Conservation (phyloP, 2,329 filamentous ascomycete species). For the Parafenestella ontariensis region DNA sequence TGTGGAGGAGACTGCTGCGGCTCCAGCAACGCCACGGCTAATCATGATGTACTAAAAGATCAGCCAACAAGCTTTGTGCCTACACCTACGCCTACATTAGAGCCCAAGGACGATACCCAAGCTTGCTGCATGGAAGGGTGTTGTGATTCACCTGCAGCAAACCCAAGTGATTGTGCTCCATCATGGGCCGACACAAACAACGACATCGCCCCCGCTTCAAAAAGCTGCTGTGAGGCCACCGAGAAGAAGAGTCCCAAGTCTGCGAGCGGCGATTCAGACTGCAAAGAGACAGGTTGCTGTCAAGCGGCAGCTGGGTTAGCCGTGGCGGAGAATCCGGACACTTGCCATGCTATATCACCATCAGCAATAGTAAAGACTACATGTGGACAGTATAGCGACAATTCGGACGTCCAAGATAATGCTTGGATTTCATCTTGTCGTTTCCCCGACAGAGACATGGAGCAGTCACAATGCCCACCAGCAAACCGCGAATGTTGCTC, state of each 20-base stretch:
- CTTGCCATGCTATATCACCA: no score
- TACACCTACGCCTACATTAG: not conserved
- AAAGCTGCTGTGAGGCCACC: not conserved
- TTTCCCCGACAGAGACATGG: no score
- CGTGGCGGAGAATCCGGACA: no score
- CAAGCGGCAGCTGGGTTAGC: no score
- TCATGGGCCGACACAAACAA: not conserved
- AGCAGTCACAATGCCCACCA: no score
- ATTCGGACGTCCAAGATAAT: no score
- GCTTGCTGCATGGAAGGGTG: not conserved
- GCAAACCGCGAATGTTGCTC: no score
- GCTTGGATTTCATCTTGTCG: no score
- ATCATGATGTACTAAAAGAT: not conserved
- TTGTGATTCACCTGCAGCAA: not conserved
- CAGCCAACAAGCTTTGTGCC: not conserved
- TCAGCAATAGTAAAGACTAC: no score
- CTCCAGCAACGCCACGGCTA: not conserved
- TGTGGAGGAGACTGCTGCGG: conserved; percentile 23
- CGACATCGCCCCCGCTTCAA: not conserved
- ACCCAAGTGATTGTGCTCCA: not conserved
- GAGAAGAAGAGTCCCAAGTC: not conserved
- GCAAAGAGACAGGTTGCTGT: no score
- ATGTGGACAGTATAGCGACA: no score
- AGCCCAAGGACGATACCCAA: not conserved
- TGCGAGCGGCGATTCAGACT: no score